These are phyloP conservation scores for Neocallimastix lanati DNA, from an alignment of 192 early-diverging fungal genomes.

Conservation along the genomic window DNA sequence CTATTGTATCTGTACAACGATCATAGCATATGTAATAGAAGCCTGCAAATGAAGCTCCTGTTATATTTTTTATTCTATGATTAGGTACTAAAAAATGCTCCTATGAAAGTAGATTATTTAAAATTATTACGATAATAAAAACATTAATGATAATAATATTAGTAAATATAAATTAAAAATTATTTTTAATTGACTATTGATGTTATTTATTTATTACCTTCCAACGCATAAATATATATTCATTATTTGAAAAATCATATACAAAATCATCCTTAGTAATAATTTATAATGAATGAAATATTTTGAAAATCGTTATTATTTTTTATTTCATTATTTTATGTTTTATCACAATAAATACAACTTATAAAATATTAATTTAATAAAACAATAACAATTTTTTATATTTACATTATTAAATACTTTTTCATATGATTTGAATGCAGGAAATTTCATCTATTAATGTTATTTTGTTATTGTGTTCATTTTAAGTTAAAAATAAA, in stretches of 20 bases:
- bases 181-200: too few species aligned
- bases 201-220: conserved; percentile 25
- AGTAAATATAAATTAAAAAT: too few species aligned
- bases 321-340: too few species aligned
- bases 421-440: conserved; percentile 13
- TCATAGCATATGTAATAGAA: conserved; percentile 74
- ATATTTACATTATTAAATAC: conserved; percentile 15
- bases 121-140: too few species aligned
- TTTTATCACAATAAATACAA: too few species aligned
- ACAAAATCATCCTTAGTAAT: conserved; percentile 14
- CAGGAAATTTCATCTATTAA: conserved; percentile 13
- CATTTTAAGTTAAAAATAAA: too few species aligned
- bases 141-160: too few species aligned
- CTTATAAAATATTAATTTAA: too few species aligned
- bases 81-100: conserved; percentile 83
- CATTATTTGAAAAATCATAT: conserved; percentile 32
- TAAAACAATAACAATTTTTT: too few species aligned
- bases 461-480: neutral
- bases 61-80: conserved; percentile 50
- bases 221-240: conserved; percentile 81
- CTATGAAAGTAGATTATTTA: too few species aligned
- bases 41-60: conserved; percentile 74
- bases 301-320: too few species aligned
- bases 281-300: too few species aligned
- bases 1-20: conserved; percentile 36